A percentile compares a stretch with the other conserved stretches of the same genome.
These are phyloP conservation scores for Poa pratensis DNA, from an alignment of 176 grass and related monocot genomes.

Conservation along the genomic window DNA sequence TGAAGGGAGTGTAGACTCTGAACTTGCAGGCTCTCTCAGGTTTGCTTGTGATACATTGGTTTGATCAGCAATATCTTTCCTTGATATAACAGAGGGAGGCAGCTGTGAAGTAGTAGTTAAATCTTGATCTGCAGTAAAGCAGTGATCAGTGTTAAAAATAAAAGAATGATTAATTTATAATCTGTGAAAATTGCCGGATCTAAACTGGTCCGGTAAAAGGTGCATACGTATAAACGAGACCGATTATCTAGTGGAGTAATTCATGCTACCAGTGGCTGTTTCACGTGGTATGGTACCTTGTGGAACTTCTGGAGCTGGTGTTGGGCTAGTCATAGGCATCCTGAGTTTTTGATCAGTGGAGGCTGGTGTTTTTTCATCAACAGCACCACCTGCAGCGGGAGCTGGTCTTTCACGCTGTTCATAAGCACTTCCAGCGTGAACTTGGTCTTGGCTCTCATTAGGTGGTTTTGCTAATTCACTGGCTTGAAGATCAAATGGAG, in stretches of 20 bases:
- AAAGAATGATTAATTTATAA: background rate
- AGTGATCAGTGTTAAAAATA: background rate
- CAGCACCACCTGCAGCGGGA: background rate
- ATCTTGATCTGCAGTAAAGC: background rate
- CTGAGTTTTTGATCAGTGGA: too few relatives aligned
- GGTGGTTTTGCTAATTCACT: background rate
- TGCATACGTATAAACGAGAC: background rate
- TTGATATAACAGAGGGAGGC: background rate
- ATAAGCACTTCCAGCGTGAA: background rate
- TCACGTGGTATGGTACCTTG: constrained; percentile 9
- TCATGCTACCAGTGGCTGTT: background rate
- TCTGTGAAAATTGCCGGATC: background rate
- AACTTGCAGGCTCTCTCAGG: background rate
- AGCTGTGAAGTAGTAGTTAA: background rate
- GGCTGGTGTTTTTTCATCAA: background rate
- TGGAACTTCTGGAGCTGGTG: constrained; percentile 9
- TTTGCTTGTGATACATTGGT: background rate
- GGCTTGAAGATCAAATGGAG: background rate
- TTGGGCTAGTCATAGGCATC: background rate
- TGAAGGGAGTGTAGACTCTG: background rate
- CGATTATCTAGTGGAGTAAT: background rate
- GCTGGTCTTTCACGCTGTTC: background rate
- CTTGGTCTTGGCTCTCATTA: background rate
- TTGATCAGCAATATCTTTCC: background rate
- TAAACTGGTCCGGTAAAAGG: background rate